These are phyloP conservation scores for Botrytis fabae DNA, from an alignment of 2,329 filamentous ascomycete species.

Conservation along the genomic window DNA sequence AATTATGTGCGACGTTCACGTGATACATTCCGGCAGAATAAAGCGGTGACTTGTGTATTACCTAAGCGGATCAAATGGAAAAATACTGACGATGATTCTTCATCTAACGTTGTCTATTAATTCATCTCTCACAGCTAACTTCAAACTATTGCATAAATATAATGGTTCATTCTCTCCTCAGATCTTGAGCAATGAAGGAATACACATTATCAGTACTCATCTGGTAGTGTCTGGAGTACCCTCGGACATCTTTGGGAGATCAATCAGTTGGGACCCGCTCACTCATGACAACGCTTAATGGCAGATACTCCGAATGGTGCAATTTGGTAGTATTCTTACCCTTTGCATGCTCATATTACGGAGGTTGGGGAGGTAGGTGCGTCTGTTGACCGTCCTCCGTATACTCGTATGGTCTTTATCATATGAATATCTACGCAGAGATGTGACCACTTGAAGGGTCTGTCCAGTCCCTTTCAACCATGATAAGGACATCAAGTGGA, in stretches of 20 bases:
- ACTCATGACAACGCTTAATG: neutral
- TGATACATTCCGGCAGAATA: neutral
- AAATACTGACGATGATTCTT: neutral
- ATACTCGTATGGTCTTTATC: neutral
- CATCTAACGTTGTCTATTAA: no score
- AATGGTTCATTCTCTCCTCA: neutral
- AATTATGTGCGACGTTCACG: fast-evolving
- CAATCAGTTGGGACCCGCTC: neutral
- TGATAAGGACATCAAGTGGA: neutral
- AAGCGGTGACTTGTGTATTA: neutral
- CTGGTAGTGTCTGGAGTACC: neutral
- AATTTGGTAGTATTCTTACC: neutral
- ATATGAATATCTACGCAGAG: neutral
- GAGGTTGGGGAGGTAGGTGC: neutral
- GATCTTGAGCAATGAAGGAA: neutral
- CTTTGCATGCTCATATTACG: neutral
- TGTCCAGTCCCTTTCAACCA: no score
- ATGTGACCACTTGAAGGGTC: neutral
- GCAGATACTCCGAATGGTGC: neutral
- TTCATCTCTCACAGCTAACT: neutral
- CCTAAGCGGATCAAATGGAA: neutral
- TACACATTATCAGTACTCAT: neutral
- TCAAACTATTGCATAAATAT: neutral
- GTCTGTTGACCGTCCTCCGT: neutral
- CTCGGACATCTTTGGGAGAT: neutral